These are phyloP conservation scores for Phytopythium mirpurense DNA, from an alignment of 352 stramenopile genomes.

Conservation along the genomic window DNA sequence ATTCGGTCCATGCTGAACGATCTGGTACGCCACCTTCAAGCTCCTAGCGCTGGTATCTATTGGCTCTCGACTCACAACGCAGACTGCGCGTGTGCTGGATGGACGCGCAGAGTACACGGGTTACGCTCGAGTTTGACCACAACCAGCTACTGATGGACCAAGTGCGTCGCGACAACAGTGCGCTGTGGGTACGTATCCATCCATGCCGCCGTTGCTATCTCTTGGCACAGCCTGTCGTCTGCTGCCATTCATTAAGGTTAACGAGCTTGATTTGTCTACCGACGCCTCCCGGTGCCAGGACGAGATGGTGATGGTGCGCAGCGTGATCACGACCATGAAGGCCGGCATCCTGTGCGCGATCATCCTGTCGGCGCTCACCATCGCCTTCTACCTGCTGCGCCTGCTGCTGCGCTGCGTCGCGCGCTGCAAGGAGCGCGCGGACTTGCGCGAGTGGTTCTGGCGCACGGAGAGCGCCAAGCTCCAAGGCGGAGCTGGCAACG, in stretches of 20 bases:
- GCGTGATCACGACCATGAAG: constrained; percentile 87
- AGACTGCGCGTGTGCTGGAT: too few relatives aligned
- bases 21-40: constrained; percentile 18
- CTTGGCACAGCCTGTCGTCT: too few relatives aligned
- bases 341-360: constrained; percentile 72
- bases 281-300: too few relatives aligned
- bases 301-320: constrained; percentile 70
- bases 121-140: constrained; percentile 23
- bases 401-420: constrained; percentile 65
- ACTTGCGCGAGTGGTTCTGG: constrained; percentile 77
- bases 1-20: constrained; percentile 45
- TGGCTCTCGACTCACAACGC: too few relatives aligned
- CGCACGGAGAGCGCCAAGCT: constrained; percentile 32
- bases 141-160: constrained; percentile 38
- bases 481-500: constrained; percentile 6
- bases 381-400: constrained; percentile 65
- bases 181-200: constrained; percentile 31
- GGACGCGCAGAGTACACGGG: constrained; percentile 26
- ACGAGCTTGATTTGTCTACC: too few relatives aligned
- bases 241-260: too few relatives aligned
- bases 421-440: constrained; percentile 64
- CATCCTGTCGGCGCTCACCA: constrained; percentile 62
- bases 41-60: not conserved
- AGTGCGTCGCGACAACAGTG: constrained; percentile 41
- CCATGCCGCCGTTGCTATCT: not conserved